Conservation (phyloP, 2,329 filamentous ascomycete species). For the Blastomyces parvus region DNA sequence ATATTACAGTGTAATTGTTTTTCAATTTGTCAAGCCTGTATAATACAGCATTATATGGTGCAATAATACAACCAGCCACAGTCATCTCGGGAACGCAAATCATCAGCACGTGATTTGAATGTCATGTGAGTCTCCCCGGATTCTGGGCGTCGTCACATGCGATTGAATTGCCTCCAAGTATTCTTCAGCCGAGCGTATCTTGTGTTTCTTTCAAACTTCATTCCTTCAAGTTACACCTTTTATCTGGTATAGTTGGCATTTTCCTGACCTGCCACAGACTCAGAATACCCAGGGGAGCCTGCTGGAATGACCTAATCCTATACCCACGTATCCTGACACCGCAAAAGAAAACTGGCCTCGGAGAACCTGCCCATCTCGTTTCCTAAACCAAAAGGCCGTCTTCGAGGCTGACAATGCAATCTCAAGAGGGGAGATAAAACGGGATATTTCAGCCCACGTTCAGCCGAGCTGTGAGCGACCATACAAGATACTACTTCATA, state of each 20-base stretch:
- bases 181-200: neutral
- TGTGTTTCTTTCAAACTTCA: neutral
- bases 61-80: neutral
- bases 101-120: neutral
- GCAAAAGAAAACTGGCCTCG: neutral
- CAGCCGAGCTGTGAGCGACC: neutral
- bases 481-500: neutral
- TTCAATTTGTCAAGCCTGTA: neutral
- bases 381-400: neutral
- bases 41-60: neutral
- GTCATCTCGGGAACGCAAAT: neutral
- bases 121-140: slow-evolving; percentile 1
- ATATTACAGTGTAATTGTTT: neutral
- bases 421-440: neutral
- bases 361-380: neutral
- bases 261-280: neutral
- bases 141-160: slow-evolving; percentile 1
- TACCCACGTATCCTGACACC: neutral
- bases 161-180: no score
- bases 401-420: slow-evolving; percentile 1
- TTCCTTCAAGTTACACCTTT: neutral
- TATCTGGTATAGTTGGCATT: neutral
- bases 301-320: neutral
- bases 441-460: neutral
- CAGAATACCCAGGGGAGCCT: neutral